A percentile compares a stretch with the other conserved stretches of the same genome.
Conservation (phyloP, 306 rosid genomes). For the Betula pendula region DNA sequence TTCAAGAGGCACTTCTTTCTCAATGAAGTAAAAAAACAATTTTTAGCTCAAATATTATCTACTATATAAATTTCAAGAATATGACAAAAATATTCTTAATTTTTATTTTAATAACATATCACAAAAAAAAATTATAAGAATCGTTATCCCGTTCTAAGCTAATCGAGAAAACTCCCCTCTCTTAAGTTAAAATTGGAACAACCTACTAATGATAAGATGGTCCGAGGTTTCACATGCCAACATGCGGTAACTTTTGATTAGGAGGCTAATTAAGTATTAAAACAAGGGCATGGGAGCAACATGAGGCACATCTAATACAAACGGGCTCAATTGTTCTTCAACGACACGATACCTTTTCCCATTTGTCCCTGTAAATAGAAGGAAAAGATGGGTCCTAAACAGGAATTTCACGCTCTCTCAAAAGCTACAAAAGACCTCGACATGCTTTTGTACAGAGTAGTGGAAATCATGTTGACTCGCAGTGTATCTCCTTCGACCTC, state of each 20-base stretch:
- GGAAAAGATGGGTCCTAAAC: constrained; percentile 22
- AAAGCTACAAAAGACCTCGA: constrained; percentile 64
- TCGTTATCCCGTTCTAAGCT: too few relatives aligned
- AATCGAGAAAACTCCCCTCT: too few relatives aligned
- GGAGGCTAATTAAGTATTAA: too few relatives aligned
- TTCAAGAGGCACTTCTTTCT: too few relatives aligned
- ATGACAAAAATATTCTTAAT: too few relatives aligned
- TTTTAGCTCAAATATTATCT: too few relatives aligned
- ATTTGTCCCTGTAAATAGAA: constrained; percentile 34
- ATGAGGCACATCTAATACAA: neutral
- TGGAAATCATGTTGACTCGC: constrained; percentile 61
- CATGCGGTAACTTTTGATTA: neutral
- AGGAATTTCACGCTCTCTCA: constrained; percentile 39
- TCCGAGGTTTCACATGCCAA: constrained; percentile 18
- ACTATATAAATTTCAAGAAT: too few relatives aligned
- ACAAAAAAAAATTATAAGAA: too few relatives aligned
- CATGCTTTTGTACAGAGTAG: constrained; percentile 49
- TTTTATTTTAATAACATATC: too few relatives aligned
- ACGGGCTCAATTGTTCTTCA: neutral
- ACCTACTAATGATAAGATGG: too few relatives aligned
- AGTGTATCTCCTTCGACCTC: constrained; percentile 54
- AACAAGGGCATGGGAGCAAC: neutral
- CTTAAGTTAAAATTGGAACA: too few relatives aligned
- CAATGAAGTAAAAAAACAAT: too few relatives aligned
- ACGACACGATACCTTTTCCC: neutral